phyloP scores from a whole-genome alignment of 441 rosid genomes.

The Erodium chrysanthum region DNA sequence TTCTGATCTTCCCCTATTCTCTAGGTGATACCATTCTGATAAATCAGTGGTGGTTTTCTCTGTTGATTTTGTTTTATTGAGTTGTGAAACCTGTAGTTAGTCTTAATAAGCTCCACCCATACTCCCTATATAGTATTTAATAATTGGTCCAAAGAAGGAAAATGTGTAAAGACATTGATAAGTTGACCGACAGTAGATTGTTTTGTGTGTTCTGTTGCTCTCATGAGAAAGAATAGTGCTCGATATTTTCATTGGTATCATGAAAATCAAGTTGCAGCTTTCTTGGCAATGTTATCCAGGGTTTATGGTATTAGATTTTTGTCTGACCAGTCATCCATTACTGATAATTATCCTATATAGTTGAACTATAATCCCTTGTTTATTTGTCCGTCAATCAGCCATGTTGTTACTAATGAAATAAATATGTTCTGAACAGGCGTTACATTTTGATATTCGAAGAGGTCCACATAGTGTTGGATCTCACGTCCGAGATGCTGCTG shows the following conservation, averaged over 20 bases:
- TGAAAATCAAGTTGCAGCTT: too few species aligned
- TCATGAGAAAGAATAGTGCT: too few species aligned
- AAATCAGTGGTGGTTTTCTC: neutral
- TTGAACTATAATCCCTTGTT: too few species aligned
- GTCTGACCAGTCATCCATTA: too few species aligned
- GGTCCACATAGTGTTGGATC: conserved; percentile 99
- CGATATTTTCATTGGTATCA: too few species aligned
- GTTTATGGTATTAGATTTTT: too few species aligned
- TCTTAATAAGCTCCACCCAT: neutral
- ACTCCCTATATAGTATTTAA: neutral
- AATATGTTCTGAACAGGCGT: conserved; percentile 46
- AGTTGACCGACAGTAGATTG: too few species aligned
- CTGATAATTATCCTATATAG: too few species aligned
- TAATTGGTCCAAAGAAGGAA: too few species aligned
- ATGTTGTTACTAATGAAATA: conserved; percentile 12
- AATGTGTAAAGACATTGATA: too few species aligned
- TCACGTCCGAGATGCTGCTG: conserved; percentile 99
- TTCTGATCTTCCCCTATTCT: neutral
- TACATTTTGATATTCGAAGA: conserved; percentile 91
- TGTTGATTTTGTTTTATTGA: neutral
- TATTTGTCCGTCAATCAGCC: neutral
- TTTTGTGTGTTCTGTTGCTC: too few species aligned
- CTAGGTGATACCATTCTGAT: neutral
- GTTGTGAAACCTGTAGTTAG: neutral
- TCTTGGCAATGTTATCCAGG: too few species aligned